Conservation (phyloP, 257 asterid species). For the Nicotiana tabacum region DNA sequence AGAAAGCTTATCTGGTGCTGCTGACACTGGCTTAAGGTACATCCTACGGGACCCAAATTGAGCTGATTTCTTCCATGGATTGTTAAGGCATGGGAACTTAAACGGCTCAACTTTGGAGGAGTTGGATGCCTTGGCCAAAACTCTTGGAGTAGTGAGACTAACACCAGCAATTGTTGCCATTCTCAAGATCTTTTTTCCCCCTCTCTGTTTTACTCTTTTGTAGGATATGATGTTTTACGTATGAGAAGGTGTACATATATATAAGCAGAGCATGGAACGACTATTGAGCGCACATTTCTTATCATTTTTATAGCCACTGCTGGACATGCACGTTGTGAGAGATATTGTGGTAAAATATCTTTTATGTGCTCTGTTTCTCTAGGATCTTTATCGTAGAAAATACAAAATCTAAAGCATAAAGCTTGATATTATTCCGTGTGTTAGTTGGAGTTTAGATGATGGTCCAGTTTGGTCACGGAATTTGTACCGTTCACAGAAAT, state of each 20-base stretch:
- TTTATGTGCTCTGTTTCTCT: neutral
- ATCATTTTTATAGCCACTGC: constrained; percentile 38
- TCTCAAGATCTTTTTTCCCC: neutral
- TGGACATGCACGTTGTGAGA: constrained; percentile 31
- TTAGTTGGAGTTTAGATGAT: neutral
- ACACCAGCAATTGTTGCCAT: constrained; percentile 68
- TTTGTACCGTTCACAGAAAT: neutral
- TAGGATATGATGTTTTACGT: neutral
- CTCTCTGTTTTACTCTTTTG: neutral
- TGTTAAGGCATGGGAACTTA: constrained; percentile 22
- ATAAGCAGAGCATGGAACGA: constrained; percentile 17
- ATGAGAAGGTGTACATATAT: neutral
- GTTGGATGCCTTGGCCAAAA: constrained; percentile 20
- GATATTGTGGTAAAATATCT: constrained; percentile 4
- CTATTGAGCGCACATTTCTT: constrained; percentile 44
- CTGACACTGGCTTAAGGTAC: constrained; percentile 18
- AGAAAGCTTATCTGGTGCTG: constrained; percentile 63
- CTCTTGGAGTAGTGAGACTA: constrained; percentile 44
- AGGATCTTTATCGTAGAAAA: neutral
- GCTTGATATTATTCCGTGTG: neutral
- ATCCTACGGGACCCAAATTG: constrained; percentile 8
- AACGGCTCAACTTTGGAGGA: constrained; percentile 23
- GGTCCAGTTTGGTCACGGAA: neutral
- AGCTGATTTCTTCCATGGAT: constrained; percentile 41
- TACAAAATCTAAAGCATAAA: neutral